Conservation (phyloP, 2,329 filamentous ascomycete species). For the Alternaria brassicae region DNA sequence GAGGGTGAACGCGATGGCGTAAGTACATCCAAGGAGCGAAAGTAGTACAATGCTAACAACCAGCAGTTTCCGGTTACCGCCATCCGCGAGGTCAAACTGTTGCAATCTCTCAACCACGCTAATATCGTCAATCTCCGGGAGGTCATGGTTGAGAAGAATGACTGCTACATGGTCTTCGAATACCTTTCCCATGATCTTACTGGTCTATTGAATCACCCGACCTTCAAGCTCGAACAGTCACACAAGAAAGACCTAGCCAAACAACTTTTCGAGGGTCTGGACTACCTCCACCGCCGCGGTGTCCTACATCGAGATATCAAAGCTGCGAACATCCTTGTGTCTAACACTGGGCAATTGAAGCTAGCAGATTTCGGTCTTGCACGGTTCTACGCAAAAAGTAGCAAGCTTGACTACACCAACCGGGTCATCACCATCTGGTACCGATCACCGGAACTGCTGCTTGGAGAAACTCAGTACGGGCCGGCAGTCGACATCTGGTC, state of each 20-base stretch:
- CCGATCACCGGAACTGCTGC: constrained; percentile 88
- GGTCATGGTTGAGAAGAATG: constrained; percentile 98
- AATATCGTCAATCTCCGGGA: constrained; percentile 86
- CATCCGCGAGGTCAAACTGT: constrained; percentile 86
- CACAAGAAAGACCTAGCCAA: constrained; percentile 94
- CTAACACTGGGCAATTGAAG: constrained; percentile 86
- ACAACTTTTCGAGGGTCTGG: constrained; percentile 91
- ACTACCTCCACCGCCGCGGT: constrained; percentile 91
- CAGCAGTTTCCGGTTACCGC: constrained; percentile 80
- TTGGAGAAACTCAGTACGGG: constrained; percentile 95
- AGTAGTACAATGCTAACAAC: constrained; percentile 31
- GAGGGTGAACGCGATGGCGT: constrained; percentile 85
- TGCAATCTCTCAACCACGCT: constrained; percentile 82
- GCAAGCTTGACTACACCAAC: constrained; percentile 95
- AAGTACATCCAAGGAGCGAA: constrained; percentile 31
- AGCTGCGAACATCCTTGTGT: constrained; percentile 95
- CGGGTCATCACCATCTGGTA: constrained; percentile 99
- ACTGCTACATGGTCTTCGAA: constrained; percentile 99
- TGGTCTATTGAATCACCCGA: constrained; percentile 91
- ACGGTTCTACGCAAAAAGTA: constrained; percentile 92
- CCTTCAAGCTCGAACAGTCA: constrained; percentile 80
- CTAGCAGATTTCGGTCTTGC: constrained; percentile 95
- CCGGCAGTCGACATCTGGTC: constrained; percentile 98
- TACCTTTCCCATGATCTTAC: constrained; percentile 97
- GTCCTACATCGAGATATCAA: constrained; percentile 98